These are phyloP conservation scores for Polytrichum commune DNA, from an alignment of 225 moss, liverwort and hornwort genomes.

Conservation along the genomic window DNA sequence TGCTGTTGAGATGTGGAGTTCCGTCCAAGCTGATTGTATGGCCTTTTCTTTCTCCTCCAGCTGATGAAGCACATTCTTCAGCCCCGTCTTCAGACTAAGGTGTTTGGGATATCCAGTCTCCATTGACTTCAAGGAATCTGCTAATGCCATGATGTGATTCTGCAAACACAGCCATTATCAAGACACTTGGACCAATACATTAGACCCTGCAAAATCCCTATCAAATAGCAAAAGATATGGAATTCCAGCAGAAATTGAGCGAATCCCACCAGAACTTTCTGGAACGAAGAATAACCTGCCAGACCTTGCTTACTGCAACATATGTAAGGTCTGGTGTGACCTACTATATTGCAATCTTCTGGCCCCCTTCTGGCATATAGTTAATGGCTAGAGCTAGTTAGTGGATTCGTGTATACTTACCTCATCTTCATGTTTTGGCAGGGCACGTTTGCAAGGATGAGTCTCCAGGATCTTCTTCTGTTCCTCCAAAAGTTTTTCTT, in stretches of 20 bases:
- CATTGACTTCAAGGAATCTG: conserved; percentile 32
- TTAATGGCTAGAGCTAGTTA: too few relatives aligned
- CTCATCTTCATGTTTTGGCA: neutral
- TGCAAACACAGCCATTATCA: neutral
- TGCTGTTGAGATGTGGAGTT: conserved; percentile 24
- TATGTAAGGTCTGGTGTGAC: too few relatives aligned
- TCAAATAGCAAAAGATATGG: too few relatives aligned
- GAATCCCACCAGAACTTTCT: too few relatives aligned
- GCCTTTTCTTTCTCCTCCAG: conserved; percentile 56
- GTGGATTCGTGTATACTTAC: neutral
- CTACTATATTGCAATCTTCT: too few relatives aligned
- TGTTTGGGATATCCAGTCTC: conserved; percentile 29
- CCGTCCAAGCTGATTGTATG: conserved; percentile 36
- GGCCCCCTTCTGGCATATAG: too few relatives aligned
- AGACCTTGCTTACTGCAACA: too few relatives aligned
- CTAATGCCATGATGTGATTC: conserved; percentile 32
- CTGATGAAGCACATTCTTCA: conserved; percentile 45
- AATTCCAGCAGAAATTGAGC: too few relatives aligned
- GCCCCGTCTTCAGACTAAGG: conserved; percentile 43
- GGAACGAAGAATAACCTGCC: too few relatives aligned
- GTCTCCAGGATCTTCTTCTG: conserved; percentile 34
- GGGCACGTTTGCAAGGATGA: neutral
- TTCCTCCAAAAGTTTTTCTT: conserved; percentile 47
- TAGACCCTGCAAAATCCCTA: too few relatives aligned
- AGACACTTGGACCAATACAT: too few relatives aligned